These are phyloP conservation scores for Daldinia vernicosa DNA, from an alignment of 495 filamentous ascomycete species.

Conservation along the genomic window DNA sequence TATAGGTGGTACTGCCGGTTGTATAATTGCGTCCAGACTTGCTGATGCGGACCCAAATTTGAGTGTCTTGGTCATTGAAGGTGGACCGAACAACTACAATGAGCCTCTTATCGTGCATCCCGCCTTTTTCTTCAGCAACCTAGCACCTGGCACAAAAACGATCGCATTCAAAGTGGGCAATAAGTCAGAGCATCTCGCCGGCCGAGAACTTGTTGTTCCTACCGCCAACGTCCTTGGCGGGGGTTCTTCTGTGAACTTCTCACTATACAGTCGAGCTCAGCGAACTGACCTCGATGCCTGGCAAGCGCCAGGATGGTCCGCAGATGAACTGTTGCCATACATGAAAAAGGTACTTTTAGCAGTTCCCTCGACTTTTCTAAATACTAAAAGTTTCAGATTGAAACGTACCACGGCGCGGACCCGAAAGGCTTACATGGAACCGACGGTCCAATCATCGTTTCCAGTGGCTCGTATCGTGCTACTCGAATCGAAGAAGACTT, in stretches of 20 bases:
- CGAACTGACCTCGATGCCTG: conserved; percentile 58
- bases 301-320: conserved; percentile 59
- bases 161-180: conserved; percentile 47
- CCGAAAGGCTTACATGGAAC: conserved; percentile 51
- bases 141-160: conserved; percentile 44
- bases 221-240: conserved; percentile 64
- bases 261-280: conserved; percentile 50
- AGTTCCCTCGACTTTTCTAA: not conserved
- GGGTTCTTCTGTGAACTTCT: conserved; percentile 65
- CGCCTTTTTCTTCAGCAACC: conserved; percentile 46
- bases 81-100: conserved; percentile 58
- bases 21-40: not conserved
- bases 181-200: conserved; percentile 53
- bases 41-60: conserved; percentile 36
- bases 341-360: not conserved
- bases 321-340: conserved; percentile 11
- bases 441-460: conserved; percentile 59
- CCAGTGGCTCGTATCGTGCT: conserved; percentile 47
- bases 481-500: conserved; percentile 48
- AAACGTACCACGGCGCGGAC: conserved; percentile 49
- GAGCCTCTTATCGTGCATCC: conserved; percentile 56
- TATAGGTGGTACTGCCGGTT: not conserved
- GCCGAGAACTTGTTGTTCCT: conserved; percentile 52
- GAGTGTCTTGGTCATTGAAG: conserved; percentile 63
- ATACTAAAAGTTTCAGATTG: not conserved